Evolutionary conservation across 192 early-diverging fungal genomes (phyloP).

Genomic region (Phycomyces nitens): DNA sequence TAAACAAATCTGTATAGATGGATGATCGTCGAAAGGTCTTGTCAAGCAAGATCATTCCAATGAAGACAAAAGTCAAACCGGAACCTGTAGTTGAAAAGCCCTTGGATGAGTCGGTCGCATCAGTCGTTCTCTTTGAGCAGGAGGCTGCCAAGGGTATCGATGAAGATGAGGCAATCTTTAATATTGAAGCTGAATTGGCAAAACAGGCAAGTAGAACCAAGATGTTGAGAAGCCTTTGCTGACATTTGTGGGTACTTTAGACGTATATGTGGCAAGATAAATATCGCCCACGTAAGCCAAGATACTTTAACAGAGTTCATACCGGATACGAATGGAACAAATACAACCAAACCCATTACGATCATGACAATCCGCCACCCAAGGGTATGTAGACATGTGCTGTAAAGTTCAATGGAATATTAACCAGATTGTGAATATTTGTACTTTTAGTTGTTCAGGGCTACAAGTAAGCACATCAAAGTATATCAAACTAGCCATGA

Average conservation of each 20-base stretch:
- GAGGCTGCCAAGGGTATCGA: slow-evolving; percentile 74
- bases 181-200: slow-evolving; percentile 66
- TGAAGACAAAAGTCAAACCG: slow-evolving; percentile 28
- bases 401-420: too few species aligned
- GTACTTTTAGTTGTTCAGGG: slow-evolving; percentile 73
- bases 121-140: slow-evolving; percentile 61
- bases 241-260: slow-evolving; percentile 16
- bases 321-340: slow-evolving; percentile 99
- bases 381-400: too few species aligned
- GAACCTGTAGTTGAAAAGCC: slow-evolving; percentile 11
- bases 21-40: slow-evolving; percentile 53
- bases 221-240: slow-evolving; percentile 12
- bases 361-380: slow-evolving; percentile 94
- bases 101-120: slow-evolving; percentile 32
- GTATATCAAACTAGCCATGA: not conserved
- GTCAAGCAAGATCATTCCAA: slow-evolving; percentile 52
- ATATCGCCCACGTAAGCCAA: slow-evolving; percentile 91
- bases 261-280: slow-evolving; percentile 88
- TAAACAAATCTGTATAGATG: slow-evolving; percentile 26
- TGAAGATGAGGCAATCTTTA: slow-evolving; percentile 77
- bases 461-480: slow-evolving; percentile 61
- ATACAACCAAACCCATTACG: slow-evolving; percentile 98
- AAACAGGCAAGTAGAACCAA: slow-evolving; percentile 35
- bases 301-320: slow-evolving; percentile 95
- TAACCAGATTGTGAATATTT: not conserved